These are phyloP conservation scores for Tetrahymena borealis DNA, from an alignment of 73 alveolate species.

Conservation along the genomic window DNA sequence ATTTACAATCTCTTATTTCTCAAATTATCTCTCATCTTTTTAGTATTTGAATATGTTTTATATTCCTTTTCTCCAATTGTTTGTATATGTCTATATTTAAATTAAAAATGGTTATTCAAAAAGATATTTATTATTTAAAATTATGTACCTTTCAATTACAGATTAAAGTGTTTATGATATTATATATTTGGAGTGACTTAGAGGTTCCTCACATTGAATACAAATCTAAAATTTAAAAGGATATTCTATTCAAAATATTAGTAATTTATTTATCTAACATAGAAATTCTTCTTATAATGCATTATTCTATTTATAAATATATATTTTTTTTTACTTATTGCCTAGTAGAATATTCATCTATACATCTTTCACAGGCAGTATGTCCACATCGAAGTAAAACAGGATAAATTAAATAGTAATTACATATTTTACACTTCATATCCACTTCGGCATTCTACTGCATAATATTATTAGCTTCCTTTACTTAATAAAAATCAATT, in stretches of 20 bases:
- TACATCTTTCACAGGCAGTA: not conserved
- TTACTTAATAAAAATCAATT: not conserved
- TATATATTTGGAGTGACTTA: not conserved
- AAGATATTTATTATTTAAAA: not conserved
- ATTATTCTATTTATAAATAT: too few relatives aligned
- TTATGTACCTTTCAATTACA: not conserved
- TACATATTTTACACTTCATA: not conserved
- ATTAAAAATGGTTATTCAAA: not conserved
- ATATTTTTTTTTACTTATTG: not conserved
- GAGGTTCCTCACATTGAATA: not conserved
- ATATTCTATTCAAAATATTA: too few relatives aligned
- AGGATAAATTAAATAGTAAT: not conserved
- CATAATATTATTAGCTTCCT: not conserved
- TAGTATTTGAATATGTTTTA: not conserved
- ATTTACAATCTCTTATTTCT: not conserved
- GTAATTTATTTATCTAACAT: too few relatives aligned
- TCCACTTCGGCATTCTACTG: not conserved
- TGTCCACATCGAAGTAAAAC: not conserved
- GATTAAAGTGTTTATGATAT: not conserved
- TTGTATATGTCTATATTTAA: not conserved
- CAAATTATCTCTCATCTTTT: not conserved
- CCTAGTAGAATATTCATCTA: not conserved
- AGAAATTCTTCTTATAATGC: too few relatives aligned
- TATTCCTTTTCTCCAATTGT: not conserved
- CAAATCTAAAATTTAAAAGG: too few relatives aligned